Evolutionary conservation across 495 filamentous ascomycete genomes (phyloP), one percentile per base, ranked within the genome.

Genomic region (Trichoderma asperelloides): DNA sequence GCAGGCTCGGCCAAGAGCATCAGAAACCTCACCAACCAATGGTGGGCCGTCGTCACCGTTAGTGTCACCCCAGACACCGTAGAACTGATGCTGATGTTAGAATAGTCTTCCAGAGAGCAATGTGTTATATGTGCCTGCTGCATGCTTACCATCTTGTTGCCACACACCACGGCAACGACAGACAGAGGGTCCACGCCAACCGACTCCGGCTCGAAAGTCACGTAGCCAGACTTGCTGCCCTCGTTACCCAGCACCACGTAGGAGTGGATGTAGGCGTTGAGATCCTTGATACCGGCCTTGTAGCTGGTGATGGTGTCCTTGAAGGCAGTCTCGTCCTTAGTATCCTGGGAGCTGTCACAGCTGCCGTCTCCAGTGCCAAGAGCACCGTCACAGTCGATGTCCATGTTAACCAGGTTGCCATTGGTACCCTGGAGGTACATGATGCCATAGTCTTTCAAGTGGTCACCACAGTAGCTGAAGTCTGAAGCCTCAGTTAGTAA

Each of bases 191-290:
- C 68, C 70, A 89, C 79, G 13, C 81, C 83, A 65, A 79, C 72
- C 18, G 75, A 40, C 67, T 77, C 65, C 0, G 87, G 88, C 66
- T 87, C 73, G 65, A 80, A 81, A 55, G 67, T 74, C 60, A 69
- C 74, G 70, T 82, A 89, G 28, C 74, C 79, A 2, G 67, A 33
- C 69, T 76, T 75, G 27, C 41, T 57, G 1, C 80, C 78, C 3
- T 78, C 72, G 68, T 89, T 90, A 9, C 87, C 88, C 66, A 90
- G 84, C 11, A 90, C 88, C 18, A 89, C 84, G 62, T 86, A 90
- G 1, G 86, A 82, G 69, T 88, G 86, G 30, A 86, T 77, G 63
- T 85, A 83, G 6, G 87, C 79, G 71, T 89, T 78, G 8, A 90
- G 77, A 68, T 90, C 85, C 0, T 72, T 67, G 65, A 89, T 79